Percentiles rank a stretch among this genome's conserved stretches.
Evolutionary conservation across 345 rosid species (phyloP).

Genomic region (Arabis alpina): DNA sequence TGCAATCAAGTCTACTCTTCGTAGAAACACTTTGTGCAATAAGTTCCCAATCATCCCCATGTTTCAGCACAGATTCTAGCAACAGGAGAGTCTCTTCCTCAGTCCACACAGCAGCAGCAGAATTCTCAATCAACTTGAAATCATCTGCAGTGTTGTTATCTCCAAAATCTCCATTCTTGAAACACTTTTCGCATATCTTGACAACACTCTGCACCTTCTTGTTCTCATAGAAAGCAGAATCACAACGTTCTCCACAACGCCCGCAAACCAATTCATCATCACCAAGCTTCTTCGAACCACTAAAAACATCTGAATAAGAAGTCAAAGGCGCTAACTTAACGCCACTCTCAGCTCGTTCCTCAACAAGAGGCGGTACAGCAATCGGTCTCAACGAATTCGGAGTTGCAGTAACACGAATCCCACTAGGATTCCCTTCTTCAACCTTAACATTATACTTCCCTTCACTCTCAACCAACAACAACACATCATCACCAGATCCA

Average conservation of each 20-base stretch:
- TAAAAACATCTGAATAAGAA: constrained; percentile 77
- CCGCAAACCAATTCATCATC: constrained; percentile 47
- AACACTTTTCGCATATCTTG: constrained; percentile 67
- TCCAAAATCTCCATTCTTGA: constrained; percentile 58
- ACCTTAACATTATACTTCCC: constrained; percentile 44
- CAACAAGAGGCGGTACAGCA: constrained; percentile 43
- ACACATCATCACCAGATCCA: constrained; percentile 7
- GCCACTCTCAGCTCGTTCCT: constrained; percentile 40
- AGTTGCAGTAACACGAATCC: constrained; percentile 72
- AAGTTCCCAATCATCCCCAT: constrained; percentile 94
- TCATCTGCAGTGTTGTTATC: constrained; percentile 62
- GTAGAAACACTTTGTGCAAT: constrained; percentile 76
- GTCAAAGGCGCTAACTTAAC: constrained; percentile 66
- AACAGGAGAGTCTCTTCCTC: constrained; percentile 83
- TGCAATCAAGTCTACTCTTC: constrained; percentile 79
- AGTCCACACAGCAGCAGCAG: constrained; percentile 64
- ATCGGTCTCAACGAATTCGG: constrained; percentile 74
- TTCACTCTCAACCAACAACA: constrained; percentile 41
- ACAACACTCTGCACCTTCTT: constrained; percentile 69
- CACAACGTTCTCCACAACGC: constrained; percentile 57
- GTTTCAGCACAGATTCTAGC: constrained; percentile 76
- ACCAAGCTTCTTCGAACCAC: constrained; percentile 45
- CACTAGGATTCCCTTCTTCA: constrained; percentile 74
- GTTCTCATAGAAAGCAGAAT: constrained; percentile 54
- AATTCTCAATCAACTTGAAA: constrained; percentile 53